Evolutionary conservation across 1,284 basidiomycete genomes (phyloP), one percentile per base, ranked within the genome.

Genomic region (Trichosporon sp.): DNA sequence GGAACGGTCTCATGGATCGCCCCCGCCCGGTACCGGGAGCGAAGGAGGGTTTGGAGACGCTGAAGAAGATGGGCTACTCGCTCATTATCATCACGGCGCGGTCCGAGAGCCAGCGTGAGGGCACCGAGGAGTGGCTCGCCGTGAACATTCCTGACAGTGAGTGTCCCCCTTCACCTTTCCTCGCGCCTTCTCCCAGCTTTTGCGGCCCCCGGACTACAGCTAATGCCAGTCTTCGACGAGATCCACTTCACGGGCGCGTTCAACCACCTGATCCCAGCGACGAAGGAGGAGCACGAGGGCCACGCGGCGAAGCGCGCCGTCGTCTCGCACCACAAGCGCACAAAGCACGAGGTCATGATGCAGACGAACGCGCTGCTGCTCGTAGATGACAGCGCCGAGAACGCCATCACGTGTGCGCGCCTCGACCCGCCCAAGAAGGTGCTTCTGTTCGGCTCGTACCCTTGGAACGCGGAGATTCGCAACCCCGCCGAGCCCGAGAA

Each of bases 381-480:
- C 66, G 89, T 93, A 70, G 92, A 93, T 83, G 92, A 93, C 83
- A 91, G 91, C 2, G 80, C 89, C 43, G 92, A 93, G 81, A 92
- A 93, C 80, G 90, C 90, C 16, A 76, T 91, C 12, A 87, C 89
- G 69, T 89, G 89, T 71, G 86, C 86, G 0, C 85, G 69, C 8
- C 78, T 78, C 7, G 66, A 74, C 6, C 79, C 83, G 16, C 84
- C 85, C 0, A 81, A 88, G 14, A 88, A 86, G 1, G 89, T 90
- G n/a, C 83, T 93, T 43, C 86, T 93, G 5, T 92, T 92, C 75
- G 92, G 91, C n/a, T 83, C 88, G 64, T 92, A 92, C 76, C 86
- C 88, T 67, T 93, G 92, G 92, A 92, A 92, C 81, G 85, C 78
- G 84, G 78, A 87, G 88, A 71, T 76, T 85, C 65, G 71, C 32